Conservation (phyloP, 2,329 filamentous ascomycete species). For the Cercospora sp. region DNA sequence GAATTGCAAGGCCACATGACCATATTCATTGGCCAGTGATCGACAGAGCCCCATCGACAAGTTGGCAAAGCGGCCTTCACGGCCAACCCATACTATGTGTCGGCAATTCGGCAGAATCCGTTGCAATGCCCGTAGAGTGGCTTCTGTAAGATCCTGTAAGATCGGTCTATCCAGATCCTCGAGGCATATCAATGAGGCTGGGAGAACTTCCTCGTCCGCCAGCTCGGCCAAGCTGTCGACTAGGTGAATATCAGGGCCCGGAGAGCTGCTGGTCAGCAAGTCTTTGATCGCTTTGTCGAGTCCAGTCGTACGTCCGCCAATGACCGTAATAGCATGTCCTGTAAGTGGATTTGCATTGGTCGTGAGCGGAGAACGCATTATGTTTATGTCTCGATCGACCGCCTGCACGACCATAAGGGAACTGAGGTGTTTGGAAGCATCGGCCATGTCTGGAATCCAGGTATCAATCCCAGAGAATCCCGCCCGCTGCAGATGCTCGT, state of each 20-base stretch:
- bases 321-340: slow-evolving; percentile 11
- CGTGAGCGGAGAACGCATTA: slow-evolving; percentile 7
- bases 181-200: slow-evolving; percentile 10
- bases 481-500: slow-evolving; percentile 31
- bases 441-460: slow-evolving; percentile 13
- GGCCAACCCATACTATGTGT: slow-evolving; percentile 12
- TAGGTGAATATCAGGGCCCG: neutral
- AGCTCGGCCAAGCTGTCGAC: slow-evolving; percentile 9
- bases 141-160: slow-evolving; percentile 5
- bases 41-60: slow-evolving; percentile 9
- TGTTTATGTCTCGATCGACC: slow-evolving; percentile 3
- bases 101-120: slow-evolving; percentile 10
- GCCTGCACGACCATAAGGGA: slow-evolving; percentile 9
- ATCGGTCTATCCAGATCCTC: slow-evolving; percentile 11
- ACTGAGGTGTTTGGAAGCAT: slow-evolving; percentile 6
- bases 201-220: slow-evolving; percentile 12
- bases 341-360: slow-evolving; percentile 2
- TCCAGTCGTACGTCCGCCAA: slow-evolving; percentile 7
- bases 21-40: slow-evolving; percentile 12
- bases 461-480: slow-evolving; percentile 40
- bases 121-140: slow-evolving; percentile 4
- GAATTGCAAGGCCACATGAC: slow-evolving; percentile 10
- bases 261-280: slow-evolving; percentile 9
- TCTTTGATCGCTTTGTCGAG: slow-evolving; percentile 4
- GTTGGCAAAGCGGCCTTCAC: slow-evolving; percentile 8